phyloP scores from a whole-genome alignment of 108 stramenopile species.

The Tribonema minus region DNA sequence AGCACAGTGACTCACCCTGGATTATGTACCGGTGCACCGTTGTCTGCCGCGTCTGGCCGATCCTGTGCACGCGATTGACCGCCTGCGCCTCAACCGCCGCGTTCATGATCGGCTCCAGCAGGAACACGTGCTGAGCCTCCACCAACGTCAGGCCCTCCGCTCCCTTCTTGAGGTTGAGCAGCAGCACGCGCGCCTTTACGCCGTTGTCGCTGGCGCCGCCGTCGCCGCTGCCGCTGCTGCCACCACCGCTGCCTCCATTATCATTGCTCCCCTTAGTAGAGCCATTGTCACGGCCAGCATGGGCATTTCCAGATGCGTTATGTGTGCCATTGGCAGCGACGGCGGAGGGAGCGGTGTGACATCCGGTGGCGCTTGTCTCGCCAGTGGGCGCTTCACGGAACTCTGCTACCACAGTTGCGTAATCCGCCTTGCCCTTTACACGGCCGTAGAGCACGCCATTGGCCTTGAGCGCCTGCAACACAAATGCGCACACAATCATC shows the following conservation, averaged over 20 bases:
- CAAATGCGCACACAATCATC: too few species aligned
- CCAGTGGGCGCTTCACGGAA: too few species aligned
- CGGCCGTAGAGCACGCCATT: too few species aligned
- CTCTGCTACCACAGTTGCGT: too few species aligned
- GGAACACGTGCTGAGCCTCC: slow-evolving; percentile 73
- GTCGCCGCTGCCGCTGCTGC: slow-evolving; percentile 47
- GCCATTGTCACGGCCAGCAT: neutral
- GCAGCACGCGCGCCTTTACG: slow-evolving; percentile 28
- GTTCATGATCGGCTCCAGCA: slow-evolving; percentile 78
- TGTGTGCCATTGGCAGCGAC: neutral
- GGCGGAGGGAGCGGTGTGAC: neutral
- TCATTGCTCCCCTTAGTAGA: neutral
- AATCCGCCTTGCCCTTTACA: too few species aligned
- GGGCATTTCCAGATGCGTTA: neutral
- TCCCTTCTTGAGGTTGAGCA: slow-evolving; percentile 72
- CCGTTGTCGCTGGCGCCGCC: neutral
- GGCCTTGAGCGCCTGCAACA: too few species aligned
- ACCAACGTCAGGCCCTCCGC: slow-evolving; percentile 74
- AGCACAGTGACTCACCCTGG: neutral
- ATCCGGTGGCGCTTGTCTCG: too few species aligned
- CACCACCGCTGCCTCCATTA: slow-evolving; percentile 2
- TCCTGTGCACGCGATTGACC: slow-evolving; percentile 63
- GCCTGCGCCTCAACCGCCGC: slow-evolving; percentile 65
- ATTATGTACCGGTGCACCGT: slow-evolving; percentile 58
- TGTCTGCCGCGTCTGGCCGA: slow-evolving; percentile 69